Base-by-base conservation (phyloP, 148 eudicot genomes). In the Beta vulgaris region DNA sequence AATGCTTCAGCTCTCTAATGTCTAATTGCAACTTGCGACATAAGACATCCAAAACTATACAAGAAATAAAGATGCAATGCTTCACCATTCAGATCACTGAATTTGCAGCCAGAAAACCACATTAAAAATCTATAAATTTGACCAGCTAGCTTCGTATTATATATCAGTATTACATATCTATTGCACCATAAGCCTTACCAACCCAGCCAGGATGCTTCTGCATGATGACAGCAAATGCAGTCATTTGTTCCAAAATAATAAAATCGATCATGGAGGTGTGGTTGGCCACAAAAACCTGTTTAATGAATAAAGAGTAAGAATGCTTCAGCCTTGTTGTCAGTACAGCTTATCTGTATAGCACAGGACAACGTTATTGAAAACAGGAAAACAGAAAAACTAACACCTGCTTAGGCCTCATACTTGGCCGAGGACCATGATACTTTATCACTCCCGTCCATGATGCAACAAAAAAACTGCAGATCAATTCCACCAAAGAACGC, bases 131-230 rank as follows among this genome's bases (percentile, higher is more conserved):
- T n/a, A 58, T 28, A 54, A 54, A 54, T 6, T 54, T 54, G n/a
- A 54, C 29, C 13, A n/a, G n/a, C 23, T 54, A 23, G 59, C 32
- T 58, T 58, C 34, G 2, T 25, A 58, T 10, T 6, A 58, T 32
- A n/a, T 18, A 35, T 19, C 18, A 51, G 7, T 19, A n/a, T n/a
- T n/a, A n/a, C 62, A 36, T 29, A 49, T 39, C 28, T 15, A 16
- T 32, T 70, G 34, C 55, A 18, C 63, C 28, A 14, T 79, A 62
- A 80, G 43, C 76, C 98, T 82, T 84, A 96, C 99, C 99, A 78
- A 96, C 97, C 99, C 99, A 96, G 65, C 98, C 98, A 83, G 98
- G 99, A 85, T 92, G 99, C 83, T 96, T 96, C 80, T 96, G 99
- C 99, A 96, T 96, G 46, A 96, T 96, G 57, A 91, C 97, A 82